phyloP scores from a whole-genome alignment of 2,329 filamentous ascomycete species.

The Fusarium chuoi region DNA sequence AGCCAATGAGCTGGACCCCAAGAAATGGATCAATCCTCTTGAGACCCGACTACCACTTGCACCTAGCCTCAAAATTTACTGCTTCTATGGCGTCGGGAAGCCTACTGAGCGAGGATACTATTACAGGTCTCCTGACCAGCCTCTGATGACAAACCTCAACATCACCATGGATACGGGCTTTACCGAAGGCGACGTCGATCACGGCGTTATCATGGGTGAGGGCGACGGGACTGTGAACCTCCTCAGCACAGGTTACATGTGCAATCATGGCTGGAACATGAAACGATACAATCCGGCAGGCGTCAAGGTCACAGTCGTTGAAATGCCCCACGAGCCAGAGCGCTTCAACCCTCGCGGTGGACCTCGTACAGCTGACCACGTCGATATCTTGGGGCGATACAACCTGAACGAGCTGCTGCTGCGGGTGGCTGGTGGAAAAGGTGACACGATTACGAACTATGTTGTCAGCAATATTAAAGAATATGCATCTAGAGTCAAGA shows the following conservation, averaged over 20 bases:
- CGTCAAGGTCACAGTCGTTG: slow-evolving; percentile 82
- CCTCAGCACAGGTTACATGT: slow-evolving; percentile 96
- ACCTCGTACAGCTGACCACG: slow-evolving; percentile 84
- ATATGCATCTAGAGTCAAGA: slow-evolving; percentile 85
- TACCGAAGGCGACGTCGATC: slow-evolving; percentile 73
- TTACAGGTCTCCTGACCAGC: slow-evolving; percentile 77
- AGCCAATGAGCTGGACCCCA: slow-evolving; percentile 77
- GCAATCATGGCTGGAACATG: slow-evolving; percentile 91
- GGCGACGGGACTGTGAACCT: slow-evolving; percentile 96
- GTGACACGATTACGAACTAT: slow-evolving; percentile 79
- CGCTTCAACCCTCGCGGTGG: slow-evolving; percentile 84
- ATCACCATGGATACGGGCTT: slow-evolving; percentile 77
- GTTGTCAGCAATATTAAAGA: slow-evolving; percentile 83
- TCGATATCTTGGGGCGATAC: slow-evolving; percentile 91
- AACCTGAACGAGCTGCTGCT: slow-evolving; percentile 92
- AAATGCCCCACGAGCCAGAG: slow-evolving; percentile 98
- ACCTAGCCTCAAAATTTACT: slow-evolving; percentile 92
- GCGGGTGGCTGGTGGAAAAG: slow-evolving; percentile 84
- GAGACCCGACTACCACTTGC: slow-evolving; percentile 88
- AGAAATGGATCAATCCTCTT: slow-evolving; percentile 95
- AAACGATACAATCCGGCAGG: slow-evolving; percentile 92
- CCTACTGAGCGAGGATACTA: slow-evolving; percentile 93
- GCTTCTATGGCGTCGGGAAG: slow-evolving; percentile 96
- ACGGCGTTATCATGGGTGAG: slow-evolving; percentile 94
- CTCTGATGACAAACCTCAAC: slow-evolving; percentile 74